Base-by-base conservation (phyloP, 1,284 basidiomycete species). In the Ustilago hordei region DNA sequence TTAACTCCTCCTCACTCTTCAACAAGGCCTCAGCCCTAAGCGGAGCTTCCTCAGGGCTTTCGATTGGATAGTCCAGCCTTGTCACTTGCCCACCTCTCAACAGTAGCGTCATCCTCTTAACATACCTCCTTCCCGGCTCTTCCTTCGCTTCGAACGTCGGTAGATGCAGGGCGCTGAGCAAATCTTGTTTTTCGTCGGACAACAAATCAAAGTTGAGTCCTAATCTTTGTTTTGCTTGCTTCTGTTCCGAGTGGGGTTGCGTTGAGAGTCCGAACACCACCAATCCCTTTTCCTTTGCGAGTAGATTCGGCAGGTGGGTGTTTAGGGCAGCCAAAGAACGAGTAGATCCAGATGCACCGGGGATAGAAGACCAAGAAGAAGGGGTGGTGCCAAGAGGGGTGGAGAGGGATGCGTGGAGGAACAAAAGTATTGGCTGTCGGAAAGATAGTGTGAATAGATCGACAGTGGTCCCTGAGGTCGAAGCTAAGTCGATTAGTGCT, bases 361-460 rank as follows among this genome's bases (percentile, higher is more conserved):
- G 63, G 32, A 78, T 74, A 31, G n/a, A 4, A 19, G 71, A 57
- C 78, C 80, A 74, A 0, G 55, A 38, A 8, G 63, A n/a, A 11
- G 63, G 64, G 19, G 68, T 28, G 52, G 61, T 28, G 41, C 64
- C 39, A 34, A 62, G 43, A 12, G 71, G 58, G 19, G 57, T 38
- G 3, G 67, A 39, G 35, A 65, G 64, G 13, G 60, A 59, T 2
- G 75, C 70, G 57, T 81, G 70, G 63, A 82, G 53, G 64, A 82
- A 82, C 36, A 85, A 68, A 19, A 85, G 67, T 41, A 85, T 74
- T 15, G 84, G 84, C 8, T 55, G 55, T 11, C 64, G 61, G 4
- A 84, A 69, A 1, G 81, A 82, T 11, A 79, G 60, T 19, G 79
- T 78, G 63, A 85, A 85, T 12, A 85, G 76, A 56, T 85, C 84